phyloP scores from a whole-genome alignment of 108 stramenopile species.

The Skeletonema costatum region DNA sequence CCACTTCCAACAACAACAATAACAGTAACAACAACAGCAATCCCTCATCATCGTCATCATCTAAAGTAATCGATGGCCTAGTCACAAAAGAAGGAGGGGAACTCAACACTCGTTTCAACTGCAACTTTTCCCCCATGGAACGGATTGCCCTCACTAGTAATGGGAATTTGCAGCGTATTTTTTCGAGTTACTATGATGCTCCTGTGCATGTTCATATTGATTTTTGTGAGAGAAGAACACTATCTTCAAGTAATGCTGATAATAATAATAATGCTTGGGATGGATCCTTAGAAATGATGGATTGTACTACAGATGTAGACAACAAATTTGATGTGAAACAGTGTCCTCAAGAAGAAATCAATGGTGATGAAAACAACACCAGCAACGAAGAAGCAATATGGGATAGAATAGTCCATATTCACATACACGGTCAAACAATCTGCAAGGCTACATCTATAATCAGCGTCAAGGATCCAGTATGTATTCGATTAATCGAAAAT shows the following conservation, averaged over 20 bases:
- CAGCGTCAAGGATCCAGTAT: slow-evolving; percentile 50
- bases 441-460: slow-evolving; percentile 77
- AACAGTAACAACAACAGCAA: background rate
- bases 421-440: slow-evolving; percentile 44
- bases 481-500: slow-evolving; percentile 62
- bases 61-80: slow-evolving; percentile 36
- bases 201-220: slow-evolving; percentile 74
- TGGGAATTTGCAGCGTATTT: slow-evolving; percentile 84
- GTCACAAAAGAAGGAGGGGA: slow-evolving; percentile 55
- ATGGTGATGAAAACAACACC: background rate
- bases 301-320: background rate
- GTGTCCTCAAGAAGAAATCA: background rate
- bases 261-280: background rate
- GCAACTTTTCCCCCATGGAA: slow-evolving; percentile 62
- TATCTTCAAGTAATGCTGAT: background rate
- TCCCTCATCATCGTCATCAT: background rate
- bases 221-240: slow-evolving; percentile 36
- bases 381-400: slow-evolving; percentile 33
- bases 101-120: slow-evolving; percentile 39
- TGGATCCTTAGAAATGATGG: background rate
- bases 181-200: slow-evolving; percentile 84
- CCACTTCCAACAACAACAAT: background rate
- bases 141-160: slow-evolving; percentile 85
- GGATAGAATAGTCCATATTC: slow-evolving; percentile 62
- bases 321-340: background rate